Evolutionary conservation across 139 green algal species (phyloP).

Genomic region (Coelastrella sp.): DNA sequence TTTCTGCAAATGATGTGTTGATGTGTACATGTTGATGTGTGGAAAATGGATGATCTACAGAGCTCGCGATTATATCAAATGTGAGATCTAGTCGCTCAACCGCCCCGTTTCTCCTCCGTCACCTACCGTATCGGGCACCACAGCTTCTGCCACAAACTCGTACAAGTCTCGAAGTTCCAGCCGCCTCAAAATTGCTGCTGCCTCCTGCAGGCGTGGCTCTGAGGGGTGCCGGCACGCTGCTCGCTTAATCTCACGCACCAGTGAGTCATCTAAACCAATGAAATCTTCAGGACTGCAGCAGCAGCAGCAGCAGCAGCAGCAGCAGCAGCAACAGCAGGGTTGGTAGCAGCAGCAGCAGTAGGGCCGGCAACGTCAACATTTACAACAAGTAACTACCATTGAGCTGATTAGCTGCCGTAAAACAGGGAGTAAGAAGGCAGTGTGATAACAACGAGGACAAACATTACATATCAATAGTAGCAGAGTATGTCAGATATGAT

Average conservation of each 20-base stretch:
- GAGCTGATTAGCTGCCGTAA: not conserved
- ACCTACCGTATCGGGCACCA: not conserved
- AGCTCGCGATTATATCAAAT: no score
- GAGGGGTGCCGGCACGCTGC: not conserved
- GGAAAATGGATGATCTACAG: no score
- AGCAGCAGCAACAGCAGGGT: not conserved
- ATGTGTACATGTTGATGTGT: no score
- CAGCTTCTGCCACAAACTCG: not conserved
- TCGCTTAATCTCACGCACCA: conserved; percentile 54
- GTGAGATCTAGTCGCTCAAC: not conserved
- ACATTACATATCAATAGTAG: no score
- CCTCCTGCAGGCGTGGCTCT: not conserved
- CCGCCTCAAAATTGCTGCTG: conserved; percentile 27
- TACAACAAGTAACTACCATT: no score
- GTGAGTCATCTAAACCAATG: conserved; percentile 54
- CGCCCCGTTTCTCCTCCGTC: not conserved
- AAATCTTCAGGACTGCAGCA: conserved; percentile 47
- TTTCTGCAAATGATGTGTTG: not conserved
- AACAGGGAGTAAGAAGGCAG: no score
- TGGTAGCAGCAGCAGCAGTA: no score
- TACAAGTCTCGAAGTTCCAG: conserved; percentile 26
- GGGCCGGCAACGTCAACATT: not conserved
- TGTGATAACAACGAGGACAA: no score
- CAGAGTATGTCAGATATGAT: not conserved
- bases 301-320: not conserved